Percentiles rank a stretch among this genome's conserved stretches.
These are phyloP conservation scores for Leccinum fallax DNA, from an alignment of 1,284 basidiomycete species.

Conservation along the genomic window DNA sequence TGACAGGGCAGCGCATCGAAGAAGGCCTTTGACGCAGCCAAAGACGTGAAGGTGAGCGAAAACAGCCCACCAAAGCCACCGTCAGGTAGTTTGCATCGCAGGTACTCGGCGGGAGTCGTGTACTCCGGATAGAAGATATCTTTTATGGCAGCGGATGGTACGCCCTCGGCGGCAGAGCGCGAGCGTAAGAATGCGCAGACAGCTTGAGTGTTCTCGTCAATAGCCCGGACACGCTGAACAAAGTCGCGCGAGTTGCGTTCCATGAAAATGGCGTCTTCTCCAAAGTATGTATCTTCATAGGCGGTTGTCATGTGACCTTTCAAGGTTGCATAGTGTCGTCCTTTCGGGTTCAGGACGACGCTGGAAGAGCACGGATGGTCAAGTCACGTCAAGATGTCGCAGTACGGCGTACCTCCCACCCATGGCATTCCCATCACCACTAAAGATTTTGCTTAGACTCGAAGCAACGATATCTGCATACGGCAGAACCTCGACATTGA, in stretches of 20 bases:
- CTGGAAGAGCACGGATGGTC: slow-evolving; percentile 8
- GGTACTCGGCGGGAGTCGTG: slow-evolving; percentile 75
- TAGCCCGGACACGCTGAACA: slow-evolving; percentile 69
- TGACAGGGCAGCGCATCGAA: slow-evolving; percentile 84
- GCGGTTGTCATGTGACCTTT: slow-evolving; percentile 59
- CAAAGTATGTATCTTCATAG: slow-evolving; percentile 90
- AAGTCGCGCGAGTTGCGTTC: slow-evolving; percentile 98
- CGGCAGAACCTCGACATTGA: slow-evolving; percentile 92
- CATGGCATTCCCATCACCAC: slow-evolving; percentile 96
- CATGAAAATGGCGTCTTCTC: slow-evolving; percentile 95
- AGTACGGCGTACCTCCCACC: slow-evolving; percentile 79
- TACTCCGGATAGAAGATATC: slow-evolving; percentile 92
- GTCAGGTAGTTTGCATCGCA: slow-evolving; percentile 53
- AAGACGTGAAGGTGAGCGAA: slow-evolving; percentile 82
- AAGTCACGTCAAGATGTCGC: not conserved
- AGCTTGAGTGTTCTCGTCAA: slow-evolving; percentile 84
- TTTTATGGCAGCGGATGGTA: slow-evolving; percentile 57
- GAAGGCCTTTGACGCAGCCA: slow-evolving; percentile 76
- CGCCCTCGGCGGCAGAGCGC: slow-evolving; percentile 49
- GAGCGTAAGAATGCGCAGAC: slow-evolving; percentile 80
- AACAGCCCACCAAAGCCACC: slow-evolving; percentile 94
- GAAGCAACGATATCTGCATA: slow-evolving; percentile 94
- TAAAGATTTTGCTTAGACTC: slow-evolving; percentile 95
- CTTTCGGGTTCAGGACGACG: slow-evolving; percentile 87
- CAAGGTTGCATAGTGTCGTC: slow-evolving; percentile 67